Evolutionary conservation across 2,329 filamentous ascomycete genomes (phyloP), one percentile per base, ranked within the genome.

Genomic region (Dactylellina leptospora): DNA sequence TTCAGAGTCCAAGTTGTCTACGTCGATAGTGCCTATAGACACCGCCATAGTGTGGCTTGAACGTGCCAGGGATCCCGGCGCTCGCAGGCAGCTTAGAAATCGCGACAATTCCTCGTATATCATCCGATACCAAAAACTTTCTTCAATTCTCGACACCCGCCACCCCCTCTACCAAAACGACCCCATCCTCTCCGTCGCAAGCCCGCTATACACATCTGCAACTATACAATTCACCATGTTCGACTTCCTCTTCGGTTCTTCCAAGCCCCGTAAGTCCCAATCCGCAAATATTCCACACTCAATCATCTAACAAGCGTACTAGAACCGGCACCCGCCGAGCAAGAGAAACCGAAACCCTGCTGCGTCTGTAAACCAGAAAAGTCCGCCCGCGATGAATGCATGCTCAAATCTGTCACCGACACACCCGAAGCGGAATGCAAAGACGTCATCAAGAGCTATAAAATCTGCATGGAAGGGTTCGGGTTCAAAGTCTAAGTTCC

Each of bases 331-430:
- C 28, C 58, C 27, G 58, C 23, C 23, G 54, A 45, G 22, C 45
- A 74, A 23, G 71, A 53, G 18, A 55, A 48, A 20, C 60, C 44
- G 70, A 78, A 97, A 92, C 93, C 93, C 44, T 97, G 95, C 86
- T 97, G 95, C 80, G 93, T 97, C 28, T 99, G 93, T 87, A 97
- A 93, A 79, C 87, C 93, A 48, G 92, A 97, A 81, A 99, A 99
- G 81, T 84, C 90, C 42, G 86, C 86, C 76, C 91, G 93, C 74
- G 93, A 99, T 83, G 93, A 99, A 82, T 99, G 93, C 84, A 97
- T 99, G 93, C 90, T 97, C 64, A 97, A 97, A 83, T 96, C 92
- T 64, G 92, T 87, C 74, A 85, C 90, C 73, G 85, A 88, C 78
- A 89, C 97, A 79, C 91, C 93, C 33, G 86, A 90, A 77, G 85